Percentiles rank a stretch among this genome's conserved stretches.
These are phyloP conservation scores for Podaxis mareebaensis DNA, from an alignment of 768 basidiomycete species.

Conservation along the genomic window DNA sequence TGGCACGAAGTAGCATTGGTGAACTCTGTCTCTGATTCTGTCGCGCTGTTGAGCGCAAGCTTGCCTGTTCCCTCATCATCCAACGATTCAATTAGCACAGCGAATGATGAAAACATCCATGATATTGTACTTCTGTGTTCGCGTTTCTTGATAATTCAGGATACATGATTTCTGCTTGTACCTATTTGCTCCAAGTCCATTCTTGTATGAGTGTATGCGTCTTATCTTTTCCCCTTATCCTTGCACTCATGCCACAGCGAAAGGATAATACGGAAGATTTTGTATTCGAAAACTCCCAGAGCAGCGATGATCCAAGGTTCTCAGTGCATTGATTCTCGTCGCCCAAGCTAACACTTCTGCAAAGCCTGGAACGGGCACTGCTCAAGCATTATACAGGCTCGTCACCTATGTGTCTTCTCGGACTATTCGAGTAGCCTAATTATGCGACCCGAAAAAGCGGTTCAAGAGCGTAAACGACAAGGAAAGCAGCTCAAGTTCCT, in stretches of 20 bases:
- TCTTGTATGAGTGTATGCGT: neutral
- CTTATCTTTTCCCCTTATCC: neutral
- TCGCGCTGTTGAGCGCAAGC: constrained; percentile 24
- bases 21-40: constrained; percentile 7
- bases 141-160: constrained; percentile 23
- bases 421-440: neutral
- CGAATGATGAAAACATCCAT: constrained; percentile 22
- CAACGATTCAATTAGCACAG: constrained; percentile 16
- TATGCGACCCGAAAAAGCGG: neutral
- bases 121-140: constrained; percentile 31
- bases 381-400: constrained; percentile 11
- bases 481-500: constrained; percentile 6
- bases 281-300: constrained; percentile 8
- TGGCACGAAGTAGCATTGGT: constrained; percentile 41
- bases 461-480: constrained; percentile 7
- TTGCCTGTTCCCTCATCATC: constrained; percentile 26
- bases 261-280: constrained; percentile 5
- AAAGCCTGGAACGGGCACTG: constrained; percentile 10
- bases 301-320: constrained; percentile 12
- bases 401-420: neutral
- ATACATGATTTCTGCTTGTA: constrained; percentile 4
- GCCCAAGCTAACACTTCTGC: neutral
- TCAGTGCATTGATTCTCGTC: neutral
- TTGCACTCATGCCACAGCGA: neutral
- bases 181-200: constrained; percentile 4